Conservation (phyloP, 169 alveolate genomes). For the Babesia gibsoni region DNA sequence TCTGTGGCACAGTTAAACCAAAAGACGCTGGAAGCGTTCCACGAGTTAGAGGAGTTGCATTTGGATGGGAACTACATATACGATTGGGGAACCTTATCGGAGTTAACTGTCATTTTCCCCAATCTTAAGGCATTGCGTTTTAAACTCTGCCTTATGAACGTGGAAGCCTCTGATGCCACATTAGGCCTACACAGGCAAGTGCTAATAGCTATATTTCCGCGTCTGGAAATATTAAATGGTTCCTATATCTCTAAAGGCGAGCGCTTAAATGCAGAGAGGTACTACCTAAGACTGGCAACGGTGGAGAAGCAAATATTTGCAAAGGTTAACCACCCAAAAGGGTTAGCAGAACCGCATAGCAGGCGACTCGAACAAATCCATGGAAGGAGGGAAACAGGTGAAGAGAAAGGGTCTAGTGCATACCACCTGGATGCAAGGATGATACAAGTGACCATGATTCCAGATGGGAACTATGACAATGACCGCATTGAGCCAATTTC, state of each 20-base stretch:
- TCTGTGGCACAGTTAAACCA: not conserved
- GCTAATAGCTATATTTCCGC: constrained; percentile 42
- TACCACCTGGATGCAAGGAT: not conserved
- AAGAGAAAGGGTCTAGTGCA: not conserved
- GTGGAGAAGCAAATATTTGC: not conserved
- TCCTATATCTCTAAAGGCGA: constrained; percentile 28
- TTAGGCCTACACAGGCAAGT: constrained; percentile 30
- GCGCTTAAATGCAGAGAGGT: constrained; percentile 56
- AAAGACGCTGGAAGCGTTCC: not conserved
- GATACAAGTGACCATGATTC: constrained; percentile 24
- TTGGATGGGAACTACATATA: constrained; percentile 32
- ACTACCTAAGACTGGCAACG: constrained; percentile 26
- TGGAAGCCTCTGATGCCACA: not conserved
- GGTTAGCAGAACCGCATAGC: not conserved
- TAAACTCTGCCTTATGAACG: not conserved
- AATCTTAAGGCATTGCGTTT: constrained; percentile 10
- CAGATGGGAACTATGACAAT: constrained; percentile 61
- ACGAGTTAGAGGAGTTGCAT: constrained; percentile 27
- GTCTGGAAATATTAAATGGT: constrained; percentile 47
- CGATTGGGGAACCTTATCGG: constrained; percentile 32
- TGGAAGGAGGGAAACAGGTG: constrained; percentile 10
- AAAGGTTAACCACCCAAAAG: not conserved
- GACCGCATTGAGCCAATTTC: constrained; percentile 3
- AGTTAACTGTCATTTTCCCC: constrained; percentile 18
- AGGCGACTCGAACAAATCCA: constrained; percentile 22